These are phyloP conservation scores for Epichloe hybrida DNA, from an alignment of 2,329 filamentous ascomycete genomes.

Conservation along the genomic window DNA sequence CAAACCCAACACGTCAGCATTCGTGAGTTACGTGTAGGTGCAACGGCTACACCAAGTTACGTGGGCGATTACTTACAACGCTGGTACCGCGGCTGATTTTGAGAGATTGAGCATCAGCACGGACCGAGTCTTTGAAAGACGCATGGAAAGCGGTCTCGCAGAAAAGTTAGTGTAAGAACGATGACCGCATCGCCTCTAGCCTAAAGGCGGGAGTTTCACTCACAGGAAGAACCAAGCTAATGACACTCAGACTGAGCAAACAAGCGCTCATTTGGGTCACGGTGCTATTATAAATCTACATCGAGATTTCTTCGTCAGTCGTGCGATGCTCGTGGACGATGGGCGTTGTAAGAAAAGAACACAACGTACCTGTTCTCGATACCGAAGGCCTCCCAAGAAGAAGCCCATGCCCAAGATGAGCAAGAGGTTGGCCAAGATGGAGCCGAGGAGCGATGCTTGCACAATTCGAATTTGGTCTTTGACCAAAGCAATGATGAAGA, in stretches of 20 bases:
- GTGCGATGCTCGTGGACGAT: no score
- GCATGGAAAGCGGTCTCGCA: constrained; percentile 75
- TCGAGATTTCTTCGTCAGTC: neutral
- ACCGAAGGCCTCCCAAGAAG: constrained; percentile 71
- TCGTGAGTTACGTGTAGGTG: neutral
- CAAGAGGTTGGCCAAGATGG: constrained; percentile 76
- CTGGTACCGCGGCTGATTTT: constrained; percentile 84
- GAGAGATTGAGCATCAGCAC: constrained; percentile 58
- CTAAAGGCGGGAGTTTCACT: constrained; percentile 12
- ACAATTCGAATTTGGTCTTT: constrained; percentile 75
- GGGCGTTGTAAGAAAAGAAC: neutral
- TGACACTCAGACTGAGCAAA: constrained; percentile 77
- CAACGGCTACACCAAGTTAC: constrained; percentile 9
- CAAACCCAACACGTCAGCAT: neutral
- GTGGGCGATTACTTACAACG: constrained; percentile 42
- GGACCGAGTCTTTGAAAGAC: constrained; percentile 51
- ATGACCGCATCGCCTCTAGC: neutral
- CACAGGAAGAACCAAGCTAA: constrained; percentile 73
- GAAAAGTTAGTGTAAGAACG: constrained; percentile 14
- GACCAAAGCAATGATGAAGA: constrained; percentile 32
- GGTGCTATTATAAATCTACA: constrained; percentile 78
- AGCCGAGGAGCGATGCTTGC: constrained; percentile 78
- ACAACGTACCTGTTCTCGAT: constrained; percentile 60
- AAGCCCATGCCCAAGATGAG: constrained; percentile 90
- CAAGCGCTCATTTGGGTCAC: constrained; percentile 95